Base-by-base conservation (phyloP, 73 alveolate genomes). In the Paramecium sonneborni region DNA sequence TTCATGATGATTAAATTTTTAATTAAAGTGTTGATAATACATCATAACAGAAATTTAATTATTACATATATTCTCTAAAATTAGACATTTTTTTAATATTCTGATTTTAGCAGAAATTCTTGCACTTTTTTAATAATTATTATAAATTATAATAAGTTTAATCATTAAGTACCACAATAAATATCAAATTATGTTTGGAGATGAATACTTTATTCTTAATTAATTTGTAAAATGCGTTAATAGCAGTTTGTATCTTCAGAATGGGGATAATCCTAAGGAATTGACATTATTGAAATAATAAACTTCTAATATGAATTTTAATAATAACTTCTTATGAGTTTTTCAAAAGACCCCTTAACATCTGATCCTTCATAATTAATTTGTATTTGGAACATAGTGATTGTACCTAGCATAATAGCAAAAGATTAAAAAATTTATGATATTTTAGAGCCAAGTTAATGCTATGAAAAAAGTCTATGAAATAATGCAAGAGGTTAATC, bases 351-450 rank as follows among this genome's bases (percentile, higher is more conserved):
- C 56, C 57, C 92, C 48, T 85, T 85, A 0, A 85, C 62, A 85
- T 92, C 94, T 35, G 90, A 58, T 14, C 92, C 70, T 76, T 88
- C 94, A 12, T 38, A 34, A 69, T 72, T 74, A 20, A 88, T 12
- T 44, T 44, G 38, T 72, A 43, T 24, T 88, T 23, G 15, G 57
- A 34, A 34, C 88, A 74, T 23, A 70, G 34, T 23, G 70, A 37
- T 32, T 58, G 28, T 10, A 76, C 92, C n/a, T n/a, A n/a, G n/a
- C n/a, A n/a, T n/a, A n/a, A n/a, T n/a, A n/a, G n/a, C n/a, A n/a
- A n/a, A n/a, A n/a, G n/a, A n/a, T n/a, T n/a, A n/a, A n/a, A n/a
- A n/a, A n/a, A n/a, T n/a, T n/a, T n/a, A n/a, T n/a, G n/a, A n/a
- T n/a, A n/a, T n/a, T n/a, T n/a, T n/a, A n/a, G n/a, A n/a, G n/a